Conservation (phyloP, 2,329 filamentous ascomycete genomes). For the Nectriaceae sp. region DNA sequence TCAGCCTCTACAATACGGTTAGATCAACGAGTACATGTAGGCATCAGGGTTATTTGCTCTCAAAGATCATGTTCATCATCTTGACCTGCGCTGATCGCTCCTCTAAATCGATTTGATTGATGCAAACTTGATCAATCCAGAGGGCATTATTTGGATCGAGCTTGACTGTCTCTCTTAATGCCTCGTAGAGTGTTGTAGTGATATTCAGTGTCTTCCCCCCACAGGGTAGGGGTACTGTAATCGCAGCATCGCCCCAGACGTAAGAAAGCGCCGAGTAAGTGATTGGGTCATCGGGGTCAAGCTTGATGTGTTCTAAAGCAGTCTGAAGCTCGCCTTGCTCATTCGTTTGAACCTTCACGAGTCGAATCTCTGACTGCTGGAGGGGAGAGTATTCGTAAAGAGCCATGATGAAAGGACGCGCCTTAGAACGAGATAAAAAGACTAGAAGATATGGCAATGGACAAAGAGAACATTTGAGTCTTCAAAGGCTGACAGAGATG, state of each 20-base stretch:
- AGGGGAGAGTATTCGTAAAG: conserved; percentile 13
- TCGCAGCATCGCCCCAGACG: conserved; percentile 11
- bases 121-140: conserved; percentile 23
- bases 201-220: conserved; percentile 8
- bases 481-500: too few relatives aligned
- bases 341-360: conserved; percentile 1
- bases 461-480: too few relatives aligned
- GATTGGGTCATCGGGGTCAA: conserved; percentile 13
- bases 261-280: conserved; percentile 19
- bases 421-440: too few relatives aligned
- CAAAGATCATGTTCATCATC: conserved; percentile 20
- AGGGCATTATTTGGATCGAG: conserved; percentile 10
- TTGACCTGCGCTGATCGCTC: conserved; percentile 18
- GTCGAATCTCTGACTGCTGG: conserved; percentile 12
- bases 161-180: conserved; percentile 7
- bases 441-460: too few relatives aligned
- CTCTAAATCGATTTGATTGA: conserved; percentile 12
- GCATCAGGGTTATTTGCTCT: conserved; percentile 9
- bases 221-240: conserved; percentile 7
- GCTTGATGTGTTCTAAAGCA: conserved; percentile 12
- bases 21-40: not conserved
- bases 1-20: conserved; percentile 15
- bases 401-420: conserved; percentile 12
- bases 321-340: conserved; percentile 4
- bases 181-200: conserved; percentile 13